A percentile compares a stretch with the other conserved stretches of the same genome.
Conservation (phyloP, 129 eudicot species). For the Flaveria brownii region DNA sequence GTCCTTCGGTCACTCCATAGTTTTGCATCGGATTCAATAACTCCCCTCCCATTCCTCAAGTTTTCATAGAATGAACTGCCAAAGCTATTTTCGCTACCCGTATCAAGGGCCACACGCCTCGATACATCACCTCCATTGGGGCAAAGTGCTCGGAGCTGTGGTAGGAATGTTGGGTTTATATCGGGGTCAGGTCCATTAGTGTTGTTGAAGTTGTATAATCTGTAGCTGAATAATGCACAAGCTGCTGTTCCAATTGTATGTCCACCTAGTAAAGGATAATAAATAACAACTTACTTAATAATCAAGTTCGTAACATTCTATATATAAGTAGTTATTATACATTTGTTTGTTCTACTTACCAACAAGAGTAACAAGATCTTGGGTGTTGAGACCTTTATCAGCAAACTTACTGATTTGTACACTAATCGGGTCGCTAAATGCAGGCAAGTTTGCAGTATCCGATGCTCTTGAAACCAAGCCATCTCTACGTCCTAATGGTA, state of each 20-base stretch:
- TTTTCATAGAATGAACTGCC: constrained; percentile 47
- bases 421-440: constrained; percentile 42
- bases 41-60: constrained; percentile 50
- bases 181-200: constrained; percentile 50
- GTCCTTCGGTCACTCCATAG: constrained; percentile 54
- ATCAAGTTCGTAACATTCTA: neutral
- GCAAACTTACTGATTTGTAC: constrained; percentile 47
- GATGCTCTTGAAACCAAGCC: constrained; percentile 63
- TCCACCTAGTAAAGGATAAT: constrained; percentile 42
- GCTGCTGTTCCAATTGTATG: constrained; percentile 72
- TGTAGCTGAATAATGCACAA: constrained; percentile 55
- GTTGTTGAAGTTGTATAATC: constrained; percentile 58
- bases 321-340: neutral
- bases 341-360: constrained; percentile 41
- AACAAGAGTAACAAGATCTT: constrained; percentile 75
- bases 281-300: neutral
- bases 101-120: constrained; percentile 46
- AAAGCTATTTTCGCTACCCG: constrained; percentile 44
- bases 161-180: constrained; percentile 44
- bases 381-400: constrained; percentile 45
- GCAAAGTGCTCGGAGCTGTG: constrained; percentile 50
- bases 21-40: constrained; percentile 62
- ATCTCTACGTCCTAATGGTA: constrained; percentile 67
- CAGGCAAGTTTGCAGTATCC: constrained; percentile 56
- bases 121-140: constrained; percentile 42